These are phyloP conservation scores for Paraconiothyrium brasiliense DNA, from an alignment of 2,329 filamentous ascomycete species.

Conservation along the genomic window DNA sequence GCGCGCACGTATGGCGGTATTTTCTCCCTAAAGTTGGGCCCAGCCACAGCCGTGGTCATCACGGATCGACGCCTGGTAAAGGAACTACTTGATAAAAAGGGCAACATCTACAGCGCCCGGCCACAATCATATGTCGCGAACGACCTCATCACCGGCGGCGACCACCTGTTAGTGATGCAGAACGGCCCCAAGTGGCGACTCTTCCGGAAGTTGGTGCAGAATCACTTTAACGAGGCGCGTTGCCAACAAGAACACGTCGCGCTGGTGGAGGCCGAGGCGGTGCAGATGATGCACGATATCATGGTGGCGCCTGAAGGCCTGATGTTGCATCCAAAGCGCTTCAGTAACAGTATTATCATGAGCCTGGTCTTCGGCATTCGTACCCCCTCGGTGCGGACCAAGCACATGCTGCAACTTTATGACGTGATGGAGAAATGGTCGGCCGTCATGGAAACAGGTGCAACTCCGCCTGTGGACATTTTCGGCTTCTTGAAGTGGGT, in stretches of 20 bases:
- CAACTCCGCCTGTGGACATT: slow-evolving; percentile 59
- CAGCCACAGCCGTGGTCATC: slow-evolving; percentile 17
- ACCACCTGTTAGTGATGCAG: slow-evolving; percentile 60
- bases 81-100: slow-evolving; percentile 20
- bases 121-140: slow-evolving; percentile 11
- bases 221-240: slow-evolving; percentile 57
- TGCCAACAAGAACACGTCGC: slow-evolving; percentile 55
- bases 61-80: slow-evolving; percentile 16
- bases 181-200: slow-evolving; percentile 58
- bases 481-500: slow-evolving; percentile 42
- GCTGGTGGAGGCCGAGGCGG: slow-evolving; percentile 59
- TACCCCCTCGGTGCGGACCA: slow-evolving; percentile 16
- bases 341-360: slow-evolving; percentile 58
- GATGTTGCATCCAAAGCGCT: slow-evolving; percentile 60
- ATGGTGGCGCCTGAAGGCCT: slow-evolving; percentile 51
- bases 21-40: slow-evolving; percentile 20
- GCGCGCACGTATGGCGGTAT: slow-evolving; percentile 17
- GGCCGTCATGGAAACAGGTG: slow-evolving; percentile 55
- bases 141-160: slow-evolving; percentile 55
- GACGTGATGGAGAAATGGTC: slow-evolving; percentile 54
- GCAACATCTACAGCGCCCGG: slow-evolving; percentile 15
- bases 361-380: slow-evolving; percentile 37
- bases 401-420: slow-evolving; percentile 52
- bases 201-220: slow-evolving; percentile 57
- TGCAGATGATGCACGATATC: slow-evolving; percentile 60